Evolutionary conservation across 2,329 filamentous ascomycete species (phyloP).

Genomic region (Tolypocladium endophyticum): DNA sequence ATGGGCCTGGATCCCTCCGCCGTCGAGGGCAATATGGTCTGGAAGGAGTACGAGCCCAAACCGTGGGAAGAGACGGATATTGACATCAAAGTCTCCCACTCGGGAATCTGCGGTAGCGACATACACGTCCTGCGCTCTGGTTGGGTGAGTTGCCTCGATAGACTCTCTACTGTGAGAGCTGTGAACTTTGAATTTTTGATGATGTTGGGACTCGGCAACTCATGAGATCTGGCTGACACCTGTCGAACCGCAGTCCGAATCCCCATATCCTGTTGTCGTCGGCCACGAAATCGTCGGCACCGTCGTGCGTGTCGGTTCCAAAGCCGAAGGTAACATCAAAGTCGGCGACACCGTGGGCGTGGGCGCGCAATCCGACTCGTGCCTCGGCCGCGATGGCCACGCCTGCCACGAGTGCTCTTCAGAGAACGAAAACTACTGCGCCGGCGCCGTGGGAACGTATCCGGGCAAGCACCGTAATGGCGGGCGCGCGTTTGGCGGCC

Average conservation of each 20-base stretch:
- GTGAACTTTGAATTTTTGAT: background rate
- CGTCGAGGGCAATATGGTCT: slow-evolving; percentile 41
- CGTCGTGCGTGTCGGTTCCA: slow-evolving; percentile 40
- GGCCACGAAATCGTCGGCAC: slow-evolving; percentile 58
- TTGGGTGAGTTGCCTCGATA: slow-evolving; percentile 23
- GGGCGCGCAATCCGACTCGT: slow-evolving; percentile 48
- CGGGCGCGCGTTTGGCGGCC: slow-evolving; percentile 37
- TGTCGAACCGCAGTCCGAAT: background rate
- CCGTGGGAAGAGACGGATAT: slow-evolving; percentile 55
- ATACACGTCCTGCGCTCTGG: slow-evolving; percentile 47
- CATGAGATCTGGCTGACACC: background rate
- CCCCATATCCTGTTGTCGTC: slow-evolving; percentile 36
- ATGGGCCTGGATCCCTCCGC: slow-evolving; percentile 29
- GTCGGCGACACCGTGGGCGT: slow-evolving; percentile 55
- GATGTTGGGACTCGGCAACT: background rate
- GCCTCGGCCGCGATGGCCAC: slow-evolving; percentile 26
- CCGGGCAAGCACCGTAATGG: slow-evolving; percentile 22
- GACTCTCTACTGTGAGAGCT: background rate
- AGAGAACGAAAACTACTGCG: slow-evolving; percentile 32
- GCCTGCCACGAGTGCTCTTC: slow-evolving; percentile 29
- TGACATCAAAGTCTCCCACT: slow-evolving; percentile 55
- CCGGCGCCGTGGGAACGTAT: slow-evolving; percentile 38
- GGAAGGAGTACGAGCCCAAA: slow-evolving; percentile 50
- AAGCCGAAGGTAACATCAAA: slow-evolving; percentile 35
- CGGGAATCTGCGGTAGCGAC: slow-evolving; percentile 55